Evolutionary conservation across 169 alveolate species (phyloP).

Genomic region (Fabrea salina): DNA sequence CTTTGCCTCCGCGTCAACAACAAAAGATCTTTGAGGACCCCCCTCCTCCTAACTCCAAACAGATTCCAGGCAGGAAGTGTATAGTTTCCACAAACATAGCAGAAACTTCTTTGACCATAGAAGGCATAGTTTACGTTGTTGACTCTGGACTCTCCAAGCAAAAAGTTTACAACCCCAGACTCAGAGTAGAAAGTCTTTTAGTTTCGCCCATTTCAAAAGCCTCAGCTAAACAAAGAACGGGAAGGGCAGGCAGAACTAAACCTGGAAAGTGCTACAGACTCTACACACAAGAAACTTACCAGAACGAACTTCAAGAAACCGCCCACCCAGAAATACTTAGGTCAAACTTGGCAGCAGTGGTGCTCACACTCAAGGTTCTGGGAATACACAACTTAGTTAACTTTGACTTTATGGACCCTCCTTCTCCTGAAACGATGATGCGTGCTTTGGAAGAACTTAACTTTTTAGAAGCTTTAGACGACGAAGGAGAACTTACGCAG

Average conservation of each 20-base stretch:
- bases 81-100: constrained; percentile 99
- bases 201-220: constrained; percentile 98
- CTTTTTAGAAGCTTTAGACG: constrained; percentile 97
- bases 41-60: constrained; percentile 92
- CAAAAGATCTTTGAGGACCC: constrained; percentile 95
- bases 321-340: constrained; percentile 98
- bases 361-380: constrained; percentile 92
- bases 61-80: constrained; percentile 82
- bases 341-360: constrained; percentile 95
- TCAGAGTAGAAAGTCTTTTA: constrained; percentile 95
- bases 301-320: constrained; percentile 91
- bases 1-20: constrained; percentile 95
- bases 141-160: constrained; percentile 99
- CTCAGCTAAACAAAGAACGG: constrained; percentile 98
- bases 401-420: constrained; percentile 99
- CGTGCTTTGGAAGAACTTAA: constrained; percentile 95
- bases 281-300: constrained; percentile 94
- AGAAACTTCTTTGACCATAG: constrained; percentile 99
- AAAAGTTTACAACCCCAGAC: constrained; percentile 99
- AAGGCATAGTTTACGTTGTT: constrained; percentile 99
- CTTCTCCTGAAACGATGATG: constrained; percentile 98
- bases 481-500: constrained; percentile 97
- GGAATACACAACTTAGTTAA: constrained; percentile 98
- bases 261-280: constrained; percentile 99
- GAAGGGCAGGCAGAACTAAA: constrained; percentile 99